Base-by-base conservation (phyloP, 2,329 filamentous ascomycete genomes). In the Neofusicoccum cordaticola region DNA sequence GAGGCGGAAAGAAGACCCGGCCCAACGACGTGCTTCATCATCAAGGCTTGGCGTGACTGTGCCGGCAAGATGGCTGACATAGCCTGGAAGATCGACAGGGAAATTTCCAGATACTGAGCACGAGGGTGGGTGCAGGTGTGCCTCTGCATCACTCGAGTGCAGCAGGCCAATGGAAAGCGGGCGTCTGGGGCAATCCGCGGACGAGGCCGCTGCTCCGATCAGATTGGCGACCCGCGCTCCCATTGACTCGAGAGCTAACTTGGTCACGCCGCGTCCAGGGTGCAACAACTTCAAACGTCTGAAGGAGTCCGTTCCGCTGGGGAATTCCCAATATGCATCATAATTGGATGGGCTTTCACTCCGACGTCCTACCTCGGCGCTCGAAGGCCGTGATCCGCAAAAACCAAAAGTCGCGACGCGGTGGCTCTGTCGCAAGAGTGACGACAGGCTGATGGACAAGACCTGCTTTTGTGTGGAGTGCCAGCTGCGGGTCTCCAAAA, bases 221-320 rank as follows among this genome's bases (percentile, higher is more conserved):
- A 17, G 31, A 52, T 37, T 34, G 15, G 31, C 50, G 9, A 12
- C 37, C 15, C n/a, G 48, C 27, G 6, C 34, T 17, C 17, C 34
- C 3, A 34, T 52, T n/a, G 15, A 17, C 50, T 12, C 9, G 27
- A 50, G 2, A 15, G n/a, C 47, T 31, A 37, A 8, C 15, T 52
- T 13, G 31, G 50, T 37, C 50, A 52, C 19, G 19, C 1, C 15
- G 48, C 48, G 34, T 35, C 48, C 22, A 31, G 13, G n/a, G 5
- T 60, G 42, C 42, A 60, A n/a, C 41, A 60, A 60, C 41, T 13
- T 60, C 41, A n/a, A 47, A 60, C 56, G 56, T 60, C 56, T 60
- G 31, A 19, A 60, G 56, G 41, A 60, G 31, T 47, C 56, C 41
- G 27, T 60, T 60, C 56, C 56, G 56, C 13, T 34, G 31, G n/a